phyloP scores from a whole-genome alignment of 2,329 filamentous ascomycete species.

The Chrysoporthe puriensis region DNA sequence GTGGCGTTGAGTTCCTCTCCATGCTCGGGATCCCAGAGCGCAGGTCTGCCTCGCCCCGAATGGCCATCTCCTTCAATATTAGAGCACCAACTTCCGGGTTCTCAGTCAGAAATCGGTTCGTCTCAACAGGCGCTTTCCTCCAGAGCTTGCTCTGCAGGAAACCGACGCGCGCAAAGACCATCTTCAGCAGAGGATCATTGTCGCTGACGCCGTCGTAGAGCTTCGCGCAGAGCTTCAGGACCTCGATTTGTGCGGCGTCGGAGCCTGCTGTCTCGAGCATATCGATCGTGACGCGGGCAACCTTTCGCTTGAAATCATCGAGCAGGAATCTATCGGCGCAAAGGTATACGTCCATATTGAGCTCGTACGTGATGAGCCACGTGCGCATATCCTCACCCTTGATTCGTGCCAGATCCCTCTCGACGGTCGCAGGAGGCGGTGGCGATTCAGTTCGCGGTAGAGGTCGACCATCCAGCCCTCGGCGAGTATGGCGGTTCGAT shows the following conservation, averaged over 20 bases:
- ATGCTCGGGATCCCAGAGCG: conserved; percentile 48
- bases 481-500: conserved; percentile 23
- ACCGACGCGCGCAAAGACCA: conserved; percentile 53
- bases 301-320: conserved; percentile 47
- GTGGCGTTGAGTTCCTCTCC: conserved; percentile 37
- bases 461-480: conserved; percentile 23
- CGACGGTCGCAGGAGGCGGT: conserved; percentile 27
- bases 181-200: conserved; percentile 48
- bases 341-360: conserved; percentile 54
- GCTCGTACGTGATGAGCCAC: conserved; percentile 51
- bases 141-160: conserved; percentile 52
- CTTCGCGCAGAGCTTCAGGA: conserved; percentile 48
- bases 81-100: conserved; percentile 51
- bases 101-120: conserved; percentile 45
- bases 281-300: conserved; percentile 49
- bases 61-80: conserved; percentile 52
- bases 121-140: conserved; percentile 45
- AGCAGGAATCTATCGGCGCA: conserved; percentile 53
- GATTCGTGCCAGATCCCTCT: conserved; percentile 40
- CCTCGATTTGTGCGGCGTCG: conserved; percentile 47
- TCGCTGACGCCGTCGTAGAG: conserved; percentile 49
- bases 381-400: conserved; percentile 49
- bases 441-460: conserved; percentile 23
- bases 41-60: conserved; percentile 46
- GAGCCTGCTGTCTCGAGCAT: conserved; percentile 49